Percentiles rank a stretch among this genome's conserved stretches.
Evolutionary conservation across 768 basidiomycete genomes (phyloP).

Genomic region (Lactifluus volemus): DNA sequence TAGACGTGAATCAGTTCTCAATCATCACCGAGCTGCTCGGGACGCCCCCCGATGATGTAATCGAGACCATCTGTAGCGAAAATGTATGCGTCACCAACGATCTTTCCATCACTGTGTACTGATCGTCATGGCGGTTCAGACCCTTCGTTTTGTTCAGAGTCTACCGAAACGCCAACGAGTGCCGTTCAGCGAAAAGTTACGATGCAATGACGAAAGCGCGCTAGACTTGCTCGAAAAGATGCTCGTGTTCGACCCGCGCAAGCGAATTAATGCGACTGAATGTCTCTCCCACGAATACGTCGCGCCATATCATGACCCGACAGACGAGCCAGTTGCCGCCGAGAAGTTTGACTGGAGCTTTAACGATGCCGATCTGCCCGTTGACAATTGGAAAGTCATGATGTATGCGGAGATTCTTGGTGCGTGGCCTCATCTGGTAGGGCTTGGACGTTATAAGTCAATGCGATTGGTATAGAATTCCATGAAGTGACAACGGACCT

Average conservation of each 20-base stretch:
- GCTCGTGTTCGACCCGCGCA: conserved; percentile 97
- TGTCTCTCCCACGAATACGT: conserved; percentile 93
- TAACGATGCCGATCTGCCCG: conserved; percentile 97
- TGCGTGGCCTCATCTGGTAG: conserved; percentile 29
- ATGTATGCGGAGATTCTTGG: conserved; percentile 99
- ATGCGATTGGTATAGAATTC: conserved; percentile 45
- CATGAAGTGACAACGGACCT: conserved; percentile 61
- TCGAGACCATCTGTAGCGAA: conserved; percentile 95
- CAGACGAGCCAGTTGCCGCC: conserved; percentile 88
- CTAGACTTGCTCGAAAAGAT: conserved; percentile 96
- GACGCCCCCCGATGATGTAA: conserved; percentile 99
- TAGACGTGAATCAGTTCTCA: conserved; percentile 99
- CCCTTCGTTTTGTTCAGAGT: conserved; percentile 96
- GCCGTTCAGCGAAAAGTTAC: conserved; percentile 90
- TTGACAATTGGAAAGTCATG: conserved; percentile 99
- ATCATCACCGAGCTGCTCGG: conserved; percentile 98
- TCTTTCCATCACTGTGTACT: not conserved
- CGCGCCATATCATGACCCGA: conserved; percentile 95
- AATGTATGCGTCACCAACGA: conserved; percentile 51
- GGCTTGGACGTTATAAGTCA: not conserved
- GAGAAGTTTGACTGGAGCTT: conserved; percentile 99
- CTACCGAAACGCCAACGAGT: conserved; percentile 93
- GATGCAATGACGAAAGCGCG: conserved; percentile 80
- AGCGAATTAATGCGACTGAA: conserved; percentile 89
- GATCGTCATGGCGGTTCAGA: conserved; percentile 39